These are phyloP conservation scores for Geotrichum macrosporum DNA, from an alignment of 1,139 yeast genomes.

Conservation along the genomic window DNA sequence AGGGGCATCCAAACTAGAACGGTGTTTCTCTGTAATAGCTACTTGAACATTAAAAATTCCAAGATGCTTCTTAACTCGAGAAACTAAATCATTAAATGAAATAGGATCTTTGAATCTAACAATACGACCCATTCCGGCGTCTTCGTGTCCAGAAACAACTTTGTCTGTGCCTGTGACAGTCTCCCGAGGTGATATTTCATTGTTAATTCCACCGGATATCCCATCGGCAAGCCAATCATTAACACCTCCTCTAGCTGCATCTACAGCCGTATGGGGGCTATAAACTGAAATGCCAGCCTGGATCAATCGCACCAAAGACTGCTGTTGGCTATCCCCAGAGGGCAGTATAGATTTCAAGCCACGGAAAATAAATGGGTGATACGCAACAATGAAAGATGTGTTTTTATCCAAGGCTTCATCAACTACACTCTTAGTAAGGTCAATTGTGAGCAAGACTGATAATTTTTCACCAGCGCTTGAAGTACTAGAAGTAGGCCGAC, in stretches of 20 bases:
- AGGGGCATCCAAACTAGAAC: constrained; percentile 26
- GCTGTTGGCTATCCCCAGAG: constrained; percentile 68
- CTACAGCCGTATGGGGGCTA: constrained; percentile 94
- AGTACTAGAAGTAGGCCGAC: constrained; percentile 31
- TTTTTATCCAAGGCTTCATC: constrained; percentile 67
- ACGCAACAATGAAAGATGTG: constrained; percentile 62
- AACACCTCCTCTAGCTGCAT: constrained; percentile 87
- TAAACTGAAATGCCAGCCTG: constrained; percentile 79
- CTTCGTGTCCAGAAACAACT: constrained; percentile 41
- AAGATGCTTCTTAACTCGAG: constrained; percentile 52
- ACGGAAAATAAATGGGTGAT: constrained; percentile 88
- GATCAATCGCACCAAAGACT: constrained; percentile 65
- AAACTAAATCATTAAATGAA: constrained; percentile 46
- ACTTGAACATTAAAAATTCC: constrained; percentile 59
- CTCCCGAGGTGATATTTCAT: constrained; percentile 25
- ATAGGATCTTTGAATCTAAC: constrained; percentile 49
- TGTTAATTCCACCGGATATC: constrained; percentile 39
- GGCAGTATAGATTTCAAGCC: constrained; percentile 75
- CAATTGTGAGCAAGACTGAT: constrained; percentile 69
- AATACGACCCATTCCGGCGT: constrained; percentile 81
- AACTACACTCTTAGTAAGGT: constrained; percentile 76
- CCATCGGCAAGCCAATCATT: constrained; percentile 84
- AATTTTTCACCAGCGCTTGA: constrained; percentile 29
- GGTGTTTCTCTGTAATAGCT: constrained; percentile 45
- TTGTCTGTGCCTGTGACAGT: constrained; percentile 22